Conservation (phyloP, 2,329 filamentous ascomycete genomes). For the Paracoccidioides brasiliensis region DNA sequence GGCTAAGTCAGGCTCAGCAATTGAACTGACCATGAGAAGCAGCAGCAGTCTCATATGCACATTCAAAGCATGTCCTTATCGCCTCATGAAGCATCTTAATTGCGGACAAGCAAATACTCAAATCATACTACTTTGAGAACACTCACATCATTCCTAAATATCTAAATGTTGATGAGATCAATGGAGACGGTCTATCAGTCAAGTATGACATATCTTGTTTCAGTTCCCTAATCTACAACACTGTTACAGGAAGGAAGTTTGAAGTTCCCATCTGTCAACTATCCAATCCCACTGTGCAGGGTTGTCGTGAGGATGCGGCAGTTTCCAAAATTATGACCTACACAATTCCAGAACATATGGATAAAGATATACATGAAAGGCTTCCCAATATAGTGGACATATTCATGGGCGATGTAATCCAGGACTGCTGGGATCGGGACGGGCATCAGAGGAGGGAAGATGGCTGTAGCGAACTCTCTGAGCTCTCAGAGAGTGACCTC, state of each 20-base stretch:
- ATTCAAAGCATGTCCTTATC: slow-evolving; percentile 1
- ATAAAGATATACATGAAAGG: neutral
- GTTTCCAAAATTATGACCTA: neutral
- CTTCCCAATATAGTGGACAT: neutral
- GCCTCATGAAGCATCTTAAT: neutral
- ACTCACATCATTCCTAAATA: neutral
- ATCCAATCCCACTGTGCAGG: neutral
- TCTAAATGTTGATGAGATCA: neutral
- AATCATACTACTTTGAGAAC: slow-evolving; percentile 1
- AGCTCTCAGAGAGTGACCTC: neutral
- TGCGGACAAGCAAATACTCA: neutral
- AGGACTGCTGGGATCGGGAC: neutral
- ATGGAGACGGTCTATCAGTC: slow-evolving; percentile 1
- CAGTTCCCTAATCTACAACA: slow-evolving; percentile 1
- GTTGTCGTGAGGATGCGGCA: neutral
- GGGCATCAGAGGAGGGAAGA: neutral
- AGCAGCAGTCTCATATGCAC: neutral
- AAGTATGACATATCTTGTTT: slow-evolving; percentile 4
- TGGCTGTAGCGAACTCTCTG: neutral
- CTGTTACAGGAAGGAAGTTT: neutral
- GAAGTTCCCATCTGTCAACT: slow-evolving; percentile 1
- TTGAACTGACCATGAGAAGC: slow-evolving; percentile 1
- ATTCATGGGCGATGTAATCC: slow-evolving; percentile 3
- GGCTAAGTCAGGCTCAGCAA: neutral
- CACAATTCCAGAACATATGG: neutral